Percentiles rank a stretch among this genome's conserved stretches.
Evolutionary conservation across 371 early-diverging fungal species (phyloP).

Genomic region (Syncephalastrum monosporum): DNA sequence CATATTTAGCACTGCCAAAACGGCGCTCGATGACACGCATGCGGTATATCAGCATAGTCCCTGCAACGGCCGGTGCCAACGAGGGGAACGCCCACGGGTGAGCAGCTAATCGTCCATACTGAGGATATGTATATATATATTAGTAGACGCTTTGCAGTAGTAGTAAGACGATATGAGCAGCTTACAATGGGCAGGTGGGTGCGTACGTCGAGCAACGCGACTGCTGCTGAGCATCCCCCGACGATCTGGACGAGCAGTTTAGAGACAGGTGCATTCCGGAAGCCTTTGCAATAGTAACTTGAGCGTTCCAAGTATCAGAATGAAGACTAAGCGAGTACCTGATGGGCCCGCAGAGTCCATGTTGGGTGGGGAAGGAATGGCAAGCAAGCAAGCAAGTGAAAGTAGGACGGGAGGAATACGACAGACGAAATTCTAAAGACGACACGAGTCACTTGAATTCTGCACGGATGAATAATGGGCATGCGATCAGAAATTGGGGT

Average conservation of each 20-base stretch:
- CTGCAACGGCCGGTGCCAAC: conserved; percentile 60
- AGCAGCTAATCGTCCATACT: no score
- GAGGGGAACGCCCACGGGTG: conserved; percentile 52
- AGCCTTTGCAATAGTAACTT: conserved; percentile 30
- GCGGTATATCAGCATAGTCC: conserved; percentile 64
- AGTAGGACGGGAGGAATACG: no score
- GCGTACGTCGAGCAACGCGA: conserved; percentile 43
- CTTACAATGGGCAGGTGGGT: neutral
- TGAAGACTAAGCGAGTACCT: neutral
- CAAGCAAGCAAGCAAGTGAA: no score
- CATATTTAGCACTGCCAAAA: conserved; percentile 70
- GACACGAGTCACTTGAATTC: no score
- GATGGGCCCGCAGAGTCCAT: conserved; percentile 12
- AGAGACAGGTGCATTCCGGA: conserved; percentile 68
- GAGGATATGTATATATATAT: no score
- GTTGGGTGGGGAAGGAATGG: neutral
- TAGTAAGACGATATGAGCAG: conserved; percentile 16
- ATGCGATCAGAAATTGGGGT: no score
- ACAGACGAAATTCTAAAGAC: no score
- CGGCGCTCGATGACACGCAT: conserved; percentile 73
- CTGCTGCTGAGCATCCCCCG: conserved; percentile 55
- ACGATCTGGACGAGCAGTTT: conserved; percentile 60
- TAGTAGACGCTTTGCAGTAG: conserved; percentile 1
- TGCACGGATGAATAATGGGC: no score
- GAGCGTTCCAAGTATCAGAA: no score